Base-by-base conservation (phyloP, 129 eudicot species). In the Flaveria ramosissima region DNA sequence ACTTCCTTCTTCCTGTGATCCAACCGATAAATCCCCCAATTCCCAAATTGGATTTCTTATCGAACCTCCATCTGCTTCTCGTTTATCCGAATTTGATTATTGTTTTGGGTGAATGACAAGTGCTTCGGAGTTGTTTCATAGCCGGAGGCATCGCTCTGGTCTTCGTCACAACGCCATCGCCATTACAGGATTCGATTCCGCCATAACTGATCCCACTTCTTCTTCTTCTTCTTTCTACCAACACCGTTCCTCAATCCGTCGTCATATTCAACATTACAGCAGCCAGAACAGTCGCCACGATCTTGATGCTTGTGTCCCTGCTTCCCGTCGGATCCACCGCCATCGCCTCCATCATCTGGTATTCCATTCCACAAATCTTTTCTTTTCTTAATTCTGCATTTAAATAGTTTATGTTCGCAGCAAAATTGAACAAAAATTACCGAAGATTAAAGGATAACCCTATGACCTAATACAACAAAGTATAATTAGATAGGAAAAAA, bases 101-200 rank as follows among this genome's bases (percentile, higher is more conserved):
- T 3, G 21, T 52, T 52, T 56, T 21, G n/a, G 60, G 72, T 88
- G 88, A 51, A 92, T 92, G 96, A 78, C 97, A 81, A 84, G 93
- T 84, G 90, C 86, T 32, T 85, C 88, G 57, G 97, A 89, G 89
- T 79, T 92, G 41, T 92, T 92, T 72, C 65, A 81, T 74, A 78
- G 21, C 48, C 77, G 97, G 77, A 67, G 97, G 83, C 73, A 82
- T 43, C 97, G 97, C 13, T 72, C 77, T 27, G 86, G 85, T 71
- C 88, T 17, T 6, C 77, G 72, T 24, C 36, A 87, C 59, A 78
- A 59, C 81, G 16, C 52, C 70, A 17, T 56, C 73, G 90, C 76
- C 27, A 15, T 82, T 19, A 36, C 75, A 52, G 83, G 75, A 14
- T 63, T 72, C 21, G 76, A 68, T 36, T 64, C 86, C 46, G 56